These are phyloP conservation scores for Colletotrichum agaves DNA, from an alignment of 2,329 filamentous ascomycete species.

Conservation along the genomic window DNA sequence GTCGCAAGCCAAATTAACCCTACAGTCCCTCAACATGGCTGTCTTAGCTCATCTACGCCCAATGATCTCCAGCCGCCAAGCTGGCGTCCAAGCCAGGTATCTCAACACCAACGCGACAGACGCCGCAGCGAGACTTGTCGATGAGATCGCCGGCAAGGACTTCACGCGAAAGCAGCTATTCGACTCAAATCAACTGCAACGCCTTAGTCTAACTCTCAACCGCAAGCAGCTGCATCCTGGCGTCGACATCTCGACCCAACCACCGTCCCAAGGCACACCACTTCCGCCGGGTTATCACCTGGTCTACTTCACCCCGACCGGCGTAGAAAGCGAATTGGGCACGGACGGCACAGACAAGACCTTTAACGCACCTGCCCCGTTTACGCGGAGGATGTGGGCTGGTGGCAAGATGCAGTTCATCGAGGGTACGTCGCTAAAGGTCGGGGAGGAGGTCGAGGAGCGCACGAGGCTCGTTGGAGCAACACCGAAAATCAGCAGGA, in stretches of 20 bases:
- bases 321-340: conserved; percentile 65
- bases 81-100: background rate
- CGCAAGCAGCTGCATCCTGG: conserved; percentile 54
- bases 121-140: conserved; percentile 47
- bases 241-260: conserved; percentile 49
- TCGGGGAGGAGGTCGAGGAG: conserved; percentile 68
- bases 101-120: conserved; percentile 14
- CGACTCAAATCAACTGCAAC: conserved; percentile 72
- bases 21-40: background rate
- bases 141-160: conserved; percentile 44
- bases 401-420: conserved; percentile 68
- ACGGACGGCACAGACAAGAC: conserved; percentile 69
- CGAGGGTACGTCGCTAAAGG: conserved; percentile 48
- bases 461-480: conserved; percentile 65
- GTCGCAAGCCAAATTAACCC: too few relatives aligned
- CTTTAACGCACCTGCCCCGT: conserved; percentile 69
- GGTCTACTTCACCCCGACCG: conserved; percentile 70
- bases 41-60: background rate
- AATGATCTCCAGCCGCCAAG: background rate
- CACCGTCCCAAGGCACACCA: conserved; percentile 56
- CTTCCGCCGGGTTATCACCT: conserved; percentile 71
- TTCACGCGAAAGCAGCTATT: conserved; percentile 57
- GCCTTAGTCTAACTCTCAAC: conserved; percentile 67
- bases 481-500: conserved; percentile 63
- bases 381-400: conserved; percentile 75